Evolutionary conservation across 208 protist species (phyloP).

Genomic region (Wallacemonas sp.): DNA sequence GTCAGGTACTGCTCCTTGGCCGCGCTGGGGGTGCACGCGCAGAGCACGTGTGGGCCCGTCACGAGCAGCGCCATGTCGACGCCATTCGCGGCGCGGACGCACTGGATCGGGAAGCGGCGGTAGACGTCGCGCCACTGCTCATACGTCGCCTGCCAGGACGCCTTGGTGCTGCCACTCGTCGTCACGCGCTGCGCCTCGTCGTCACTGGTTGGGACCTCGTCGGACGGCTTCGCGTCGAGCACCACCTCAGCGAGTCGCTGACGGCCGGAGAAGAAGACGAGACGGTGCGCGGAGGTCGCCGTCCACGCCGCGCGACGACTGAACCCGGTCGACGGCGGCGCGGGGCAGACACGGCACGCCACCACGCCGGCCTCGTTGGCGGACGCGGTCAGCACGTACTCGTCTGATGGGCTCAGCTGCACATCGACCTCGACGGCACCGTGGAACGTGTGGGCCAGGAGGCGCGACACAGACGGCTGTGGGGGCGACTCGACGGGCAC

Average conservation of each 20-base stretch:
- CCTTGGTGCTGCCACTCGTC: constrained; percentile 14
- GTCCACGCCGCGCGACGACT: constrained; percentile 11
- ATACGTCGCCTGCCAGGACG: neutral
- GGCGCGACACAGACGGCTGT: constrained; percentile 26
- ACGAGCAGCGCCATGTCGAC: constrained; percentile 34
- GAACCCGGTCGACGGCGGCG: constrained; percentile 19
- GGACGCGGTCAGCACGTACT: constrained; percentile 30
- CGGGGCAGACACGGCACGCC: constrained; percentile 37
- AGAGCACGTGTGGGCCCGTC: constrained; percentile 19
- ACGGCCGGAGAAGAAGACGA: constrained; percentile 60
- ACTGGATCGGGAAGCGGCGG: constrained; percentile 13
- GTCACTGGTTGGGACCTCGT: neutral
- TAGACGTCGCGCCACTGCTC: constrained; percentile 4
- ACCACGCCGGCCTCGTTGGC: constrained; percentile 28
- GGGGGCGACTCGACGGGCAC: constrained; percentile 23
- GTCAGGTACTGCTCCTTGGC: constrained; percentile 32
- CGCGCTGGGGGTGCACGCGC: constrained; percentile 32
- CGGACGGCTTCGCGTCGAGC: constrained; percentile 18
- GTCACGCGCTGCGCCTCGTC: constrained; percentile 1
- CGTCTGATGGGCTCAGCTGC: constrained; percentile 18
- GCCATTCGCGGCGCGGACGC: constrained; percentile 2
- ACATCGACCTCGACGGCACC: constrained; percentile 31
- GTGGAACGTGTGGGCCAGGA: constrained; percentile 32
- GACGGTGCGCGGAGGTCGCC: constrained; percentile 27
- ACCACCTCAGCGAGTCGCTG: constrained; percentile 45